Evolutionary conservation across 306 rosid genomes (phyloP), one percentile per base, ranked within the genome.

Genomic region (Quercus aquifolioides): DNA sequence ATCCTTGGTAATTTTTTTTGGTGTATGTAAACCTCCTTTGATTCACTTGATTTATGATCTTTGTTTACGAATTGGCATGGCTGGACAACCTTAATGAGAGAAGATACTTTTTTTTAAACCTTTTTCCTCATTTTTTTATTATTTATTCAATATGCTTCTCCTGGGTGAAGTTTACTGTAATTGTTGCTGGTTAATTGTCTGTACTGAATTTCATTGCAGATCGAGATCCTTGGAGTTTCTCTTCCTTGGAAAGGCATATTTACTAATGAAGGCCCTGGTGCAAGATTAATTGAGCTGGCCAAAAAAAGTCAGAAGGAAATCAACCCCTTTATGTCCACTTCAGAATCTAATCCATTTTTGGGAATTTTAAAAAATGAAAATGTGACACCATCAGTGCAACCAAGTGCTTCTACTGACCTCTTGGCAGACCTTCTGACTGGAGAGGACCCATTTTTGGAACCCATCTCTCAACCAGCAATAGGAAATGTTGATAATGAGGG

Each of bases 141-240:
- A 5, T 85, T 83, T 25, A n/a, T 79, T 67, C 23, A 60, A 72
- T 83, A 58, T 51, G 79, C 73, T 71, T 74, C 68, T 75, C 70
- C 14, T 57, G 73, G 55, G 28, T 72, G 78, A 69, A 63, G 64
- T 89, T 74, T 76, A 15, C 46, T 80, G 75, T 33, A 28, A 23
- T 70, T 83, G 65, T 72, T 80, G 41, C 73, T 85, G 67, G 73
- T 57, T 77, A 76, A 74, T 85, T 58, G 80, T 85, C 49, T 79
- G 54, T 33, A 54, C 68, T 78, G 75, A 51, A 69, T 38, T 79
- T 78, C 86, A 84, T 80, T 82, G 59, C 77, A 96, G 99, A 87
- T 96, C 78, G 99, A 96, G 89, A 87, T 96, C 87, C 93, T 96
- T 87, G 99, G 99, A 78, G 93, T 88, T 84, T 85, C 97, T 71